Conservation (phyloP, 352 stramenopile species). For the Phytophthora syringae region DNA sequence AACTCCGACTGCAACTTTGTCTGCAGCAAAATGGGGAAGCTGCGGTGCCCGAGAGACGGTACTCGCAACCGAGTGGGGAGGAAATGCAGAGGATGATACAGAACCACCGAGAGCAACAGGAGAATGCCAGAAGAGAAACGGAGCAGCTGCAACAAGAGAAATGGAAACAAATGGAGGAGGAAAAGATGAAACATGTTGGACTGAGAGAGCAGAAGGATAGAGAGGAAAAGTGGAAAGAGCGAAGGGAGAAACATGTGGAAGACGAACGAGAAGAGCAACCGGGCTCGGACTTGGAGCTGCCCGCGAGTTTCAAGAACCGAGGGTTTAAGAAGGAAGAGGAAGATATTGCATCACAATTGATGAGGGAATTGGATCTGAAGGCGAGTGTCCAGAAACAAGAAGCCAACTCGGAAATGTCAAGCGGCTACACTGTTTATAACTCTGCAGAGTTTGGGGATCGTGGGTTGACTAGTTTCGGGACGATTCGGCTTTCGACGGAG, state of each 20-base stretch:
- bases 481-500: conserved; percentile 27
- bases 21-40: conserved; percentile 30
- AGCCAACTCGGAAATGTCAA: conserved; percentile 2
- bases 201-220: conserved; percentile 15
- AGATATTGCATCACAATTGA: conserved; percentile 3
- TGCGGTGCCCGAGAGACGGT: neutral
- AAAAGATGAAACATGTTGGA: conserved; percentile 17
- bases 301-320: conserved; percentile 17
- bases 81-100: conserved; percentile 31
- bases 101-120: conserved; percentile 33
- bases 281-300: conserved; percentile 17
- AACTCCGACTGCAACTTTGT: conserved; percentile 67
- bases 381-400: conserved; percentile 6
- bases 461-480: conserved; percentile 15
- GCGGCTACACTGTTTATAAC: conserved; percentile 13
- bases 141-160: conserved; percentile 26
- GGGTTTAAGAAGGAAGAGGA: conserved; percentile 11
- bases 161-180: conserved; percentile 25
- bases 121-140: conserved; percentile 19
- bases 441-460: neutral
- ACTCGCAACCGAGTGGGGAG: conserved; percentile 25
- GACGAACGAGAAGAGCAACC: neutral
- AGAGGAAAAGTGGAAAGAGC: conserved; percentile 22
- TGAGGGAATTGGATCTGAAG: conserved; percentile 15
- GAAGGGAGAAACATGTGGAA: conserved; percentile 3